phyloP scores from a whole-genome alignment of 2,329 filamentous ascomycete species.

The Dendryphion nanum region DNA sequence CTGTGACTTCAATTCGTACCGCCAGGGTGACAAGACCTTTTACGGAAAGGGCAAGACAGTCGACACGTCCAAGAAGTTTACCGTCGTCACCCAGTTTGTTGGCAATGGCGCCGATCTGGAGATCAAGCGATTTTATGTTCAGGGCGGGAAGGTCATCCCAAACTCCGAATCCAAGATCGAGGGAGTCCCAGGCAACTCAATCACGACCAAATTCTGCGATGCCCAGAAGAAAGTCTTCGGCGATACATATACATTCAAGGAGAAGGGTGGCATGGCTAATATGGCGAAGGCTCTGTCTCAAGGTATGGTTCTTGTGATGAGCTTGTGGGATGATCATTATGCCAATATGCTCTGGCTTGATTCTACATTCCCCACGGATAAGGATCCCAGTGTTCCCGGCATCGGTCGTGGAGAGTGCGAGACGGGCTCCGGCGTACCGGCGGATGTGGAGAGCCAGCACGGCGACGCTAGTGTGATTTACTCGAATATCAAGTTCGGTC shows the following conservation, averaged over 20 bases:
- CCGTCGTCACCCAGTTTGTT: conserved; percentile 50
- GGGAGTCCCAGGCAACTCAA: conserved; percentile 50
- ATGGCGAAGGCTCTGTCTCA: conserved; percentile 17
- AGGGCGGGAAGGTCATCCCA: conserved; percentile 45
- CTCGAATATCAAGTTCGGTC: conserved; percentile 18
- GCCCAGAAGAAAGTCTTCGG: conserved; percentile 53
- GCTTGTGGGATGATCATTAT: conserved; percentile 60
- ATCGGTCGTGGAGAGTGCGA: conserved; percentile 13
- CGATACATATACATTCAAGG: conserved; percentile 52
- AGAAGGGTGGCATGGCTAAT: conserved; percentile 43
- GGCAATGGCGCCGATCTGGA: conserved; percentile 43
- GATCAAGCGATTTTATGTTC: conserved; percentile 47
- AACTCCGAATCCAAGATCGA: conserved; percentile 42
- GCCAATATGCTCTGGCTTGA: conserved; percentile 71
- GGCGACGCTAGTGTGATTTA: conserved; percentile 13
- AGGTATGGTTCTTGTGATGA: conserved; percentile 63
- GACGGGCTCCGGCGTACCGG: conserved; percentile 11
- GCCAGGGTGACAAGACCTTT: conserved; percentile 60
- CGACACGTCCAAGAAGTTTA: conserved; percentile 38
- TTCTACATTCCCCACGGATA: conserved; percentile 53
- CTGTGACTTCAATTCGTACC: conserved; percentile 59
- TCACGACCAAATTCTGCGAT: conserved; percentile 57
- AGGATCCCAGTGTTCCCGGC: conserved; percentile 7
- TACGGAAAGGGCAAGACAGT: conserved; percentile 54
- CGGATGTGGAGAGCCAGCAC: conserved; percentile 12